Base-by-base conservation (phyloP, 2,329 filamentous ascomycete genomes). In the Colletotrichum ledebouriae region DNA sequence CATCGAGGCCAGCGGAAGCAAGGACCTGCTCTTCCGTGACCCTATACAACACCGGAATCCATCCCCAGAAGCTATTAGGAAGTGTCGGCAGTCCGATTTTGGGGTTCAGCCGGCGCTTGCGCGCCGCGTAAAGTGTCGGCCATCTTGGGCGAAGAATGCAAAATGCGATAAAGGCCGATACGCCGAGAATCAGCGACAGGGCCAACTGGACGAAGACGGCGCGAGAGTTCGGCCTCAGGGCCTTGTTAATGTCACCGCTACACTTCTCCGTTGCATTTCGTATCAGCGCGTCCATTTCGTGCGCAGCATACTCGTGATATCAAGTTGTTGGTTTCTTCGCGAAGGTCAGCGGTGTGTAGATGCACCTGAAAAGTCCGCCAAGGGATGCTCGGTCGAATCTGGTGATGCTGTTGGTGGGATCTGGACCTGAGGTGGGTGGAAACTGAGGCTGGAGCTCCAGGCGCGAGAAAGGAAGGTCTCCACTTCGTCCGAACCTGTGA, bases 11-110 rank as follows among this genome's bases (percentile, higher is more conserved):
- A 17, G 95, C 95, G 20, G 94, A 95, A 15, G 92, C 90, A 60
- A 99, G 85, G 4, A 99, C 89, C 79, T 98, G 92, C 76, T 97
- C 90, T 72, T 98, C 94, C 1, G 90, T 93, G 70, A 99, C 92
- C 72, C 82, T 88, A 82, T 94, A 96, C 46, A 99, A 82, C 3
- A 90, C 89, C 2, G 94, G 90, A 53, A 99, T 96, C 96, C 96
- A 99, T 75, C 95, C 95, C 73, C 98, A 92, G 75, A 97, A 90
- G 52, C 88, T 92, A 76, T 94, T 89, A 17, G 95, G 93, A 10
- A 99, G 87, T 39, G 91, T 86, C 6, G 96, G 97, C 20, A 98
- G 84, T 34, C 85, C 80, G 69, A 84, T 80, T 34, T 80, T 78
- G 44, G 83, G 82, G 75, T 90, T 84, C 73, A 88, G 88, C 71